Evolutionary conservation across 768 basidiomycete genomes (phyloP).

Genomic region (Mycena filopes): DNA sequence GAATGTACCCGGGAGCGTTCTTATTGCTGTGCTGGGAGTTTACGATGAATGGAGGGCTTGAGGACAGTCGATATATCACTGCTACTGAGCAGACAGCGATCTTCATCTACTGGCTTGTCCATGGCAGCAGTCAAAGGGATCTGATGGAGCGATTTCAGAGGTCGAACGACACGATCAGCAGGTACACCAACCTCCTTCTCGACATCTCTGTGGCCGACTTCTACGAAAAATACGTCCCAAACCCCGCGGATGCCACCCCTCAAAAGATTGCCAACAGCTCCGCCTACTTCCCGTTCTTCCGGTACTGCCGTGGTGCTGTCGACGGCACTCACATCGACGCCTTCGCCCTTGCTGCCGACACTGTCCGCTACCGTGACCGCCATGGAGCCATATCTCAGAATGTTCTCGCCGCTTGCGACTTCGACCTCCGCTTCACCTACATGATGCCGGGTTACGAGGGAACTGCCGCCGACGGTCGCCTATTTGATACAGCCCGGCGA

Average conservation of each 20-base stretch:
- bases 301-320: constrained; percentile 26
- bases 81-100: constrained; percentile 14
- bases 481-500: constrained; percentile 24
- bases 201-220: constrained; percentile 3
- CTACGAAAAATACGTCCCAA: constrained; percentile 19
- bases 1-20: constrained; percentile 16
- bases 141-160: constrained; percentile 24
- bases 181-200: constrained; percentile 14
- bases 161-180: constrained; percentile 10
- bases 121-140: constrained; percentile 10
- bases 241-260: constrained; percentile 22
- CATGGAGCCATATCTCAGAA: neutral
- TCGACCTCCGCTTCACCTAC: constrained; percentile 22
- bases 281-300: no score
- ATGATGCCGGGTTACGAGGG: constrained; percentile 33
- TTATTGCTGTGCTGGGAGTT: constrained; percentile 5
- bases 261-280: no score
- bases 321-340: neutral
- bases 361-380: neutral
- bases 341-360: neutral
- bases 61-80: neutral
- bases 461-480: constrained; percentile 20
- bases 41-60: neutral
- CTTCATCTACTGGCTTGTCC: constrained; percentile 27
- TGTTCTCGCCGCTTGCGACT: neutral